These are phyloP conservation scores for Rubus parviflorus DNA, from an alignment of 306 rosid species.

Conservation along the genomic window DNA sequence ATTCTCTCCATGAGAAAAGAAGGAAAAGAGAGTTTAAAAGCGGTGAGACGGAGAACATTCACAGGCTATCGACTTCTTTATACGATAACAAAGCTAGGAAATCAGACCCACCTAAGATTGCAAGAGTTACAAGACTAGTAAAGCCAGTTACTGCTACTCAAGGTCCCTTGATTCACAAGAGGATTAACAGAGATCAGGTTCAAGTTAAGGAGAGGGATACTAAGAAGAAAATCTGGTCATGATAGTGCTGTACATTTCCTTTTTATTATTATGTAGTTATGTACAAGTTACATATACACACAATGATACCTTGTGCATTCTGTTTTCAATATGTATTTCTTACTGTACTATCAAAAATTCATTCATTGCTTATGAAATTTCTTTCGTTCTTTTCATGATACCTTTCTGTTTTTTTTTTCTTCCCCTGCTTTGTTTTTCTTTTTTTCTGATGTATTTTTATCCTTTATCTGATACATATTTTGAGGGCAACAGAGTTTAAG, in stretches of 20 bases:
- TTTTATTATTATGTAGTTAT: neutral
- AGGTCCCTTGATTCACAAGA: constrained; percentile 62
- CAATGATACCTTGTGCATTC: neutral
- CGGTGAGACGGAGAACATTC: constrained; percentile 64
- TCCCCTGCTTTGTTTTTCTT: neutral
- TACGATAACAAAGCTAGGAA: constrained; percentile 54
- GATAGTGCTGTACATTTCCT: constrained; percentile 36
- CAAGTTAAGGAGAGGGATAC: constrained; percentile 67
- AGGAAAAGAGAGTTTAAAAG: constrained; percentile 60
- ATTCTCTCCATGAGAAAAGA: constrained; percentile 53
- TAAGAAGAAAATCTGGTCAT: constrained; percentile 77
- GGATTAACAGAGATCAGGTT: constrained; percentile 52
- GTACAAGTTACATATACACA: neutral
- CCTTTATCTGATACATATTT: no score
- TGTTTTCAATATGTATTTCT: neutral
- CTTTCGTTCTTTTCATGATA: neutral
- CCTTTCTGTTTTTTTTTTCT: neutral
- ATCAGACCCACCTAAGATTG: constrained; percentile 74
- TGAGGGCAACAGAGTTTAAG: no score
- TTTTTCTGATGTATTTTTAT: no score
- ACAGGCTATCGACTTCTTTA: constrained; percentile 30
- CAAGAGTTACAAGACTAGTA: constrained; percentile 50
- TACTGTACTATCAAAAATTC: neutral
- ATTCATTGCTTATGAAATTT: constrained; percentile 16
- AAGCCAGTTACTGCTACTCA: constrained; percentile 50